Base-by-base conservation (phyloP, 192 early-diverging fungal species). In the Backusella macrospora region DNA sequence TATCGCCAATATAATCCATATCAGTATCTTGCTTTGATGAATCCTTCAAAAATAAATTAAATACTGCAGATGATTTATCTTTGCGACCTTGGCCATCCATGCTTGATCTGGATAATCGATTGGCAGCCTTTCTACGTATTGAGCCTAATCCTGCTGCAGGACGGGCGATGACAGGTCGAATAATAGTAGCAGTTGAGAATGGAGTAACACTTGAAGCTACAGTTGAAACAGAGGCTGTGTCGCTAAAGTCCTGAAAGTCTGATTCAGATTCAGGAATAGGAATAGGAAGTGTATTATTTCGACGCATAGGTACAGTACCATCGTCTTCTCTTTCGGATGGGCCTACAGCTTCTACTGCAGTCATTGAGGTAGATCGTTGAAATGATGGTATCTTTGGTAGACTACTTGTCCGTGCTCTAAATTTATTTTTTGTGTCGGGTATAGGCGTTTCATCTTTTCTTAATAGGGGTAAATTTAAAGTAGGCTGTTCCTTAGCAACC, bases 51-150 rank as follows among this genome's bases (percentile, higher is more conserved):
- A 69, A 45, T 23, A 47, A 49, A 44, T 45, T 45, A 69, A 69
- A 69, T 3, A 46, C 26, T 46, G 67, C 42, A 46, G 43, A 21
- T 29, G 26, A 6, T 37, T 72, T 72, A 44, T 72, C 71, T 63
- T 72, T 72, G 8, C 71, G 71, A 34, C 37, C 10, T n/a, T 38
- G 18, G 6, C 52, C 67, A 55, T 75, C 73, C 52, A 75, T 67
- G 45, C 73, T 75, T 5, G 65, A 69, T 38, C 73, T 43, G 18
- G 73, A 75, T 39, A 68, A 18, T 21, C 73, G 65, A 14, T 69
- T 67, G 6, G 48, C 47, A 26, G 52, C 52, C 43, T 75, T 75
- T 23, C 48, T 37, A 29, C 67, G 73, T 37, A 75, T 62, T 15
- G 47, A 52, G 4, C 67, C 67, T 0, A 69, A 5, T 1, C 67